A percentile compares a stretch with the other conserved stretches of the same genome.
phyloP scores from a whole-genome alignment of 352 stramenopile genomes.

The Plasmopara muralis region DNA sequence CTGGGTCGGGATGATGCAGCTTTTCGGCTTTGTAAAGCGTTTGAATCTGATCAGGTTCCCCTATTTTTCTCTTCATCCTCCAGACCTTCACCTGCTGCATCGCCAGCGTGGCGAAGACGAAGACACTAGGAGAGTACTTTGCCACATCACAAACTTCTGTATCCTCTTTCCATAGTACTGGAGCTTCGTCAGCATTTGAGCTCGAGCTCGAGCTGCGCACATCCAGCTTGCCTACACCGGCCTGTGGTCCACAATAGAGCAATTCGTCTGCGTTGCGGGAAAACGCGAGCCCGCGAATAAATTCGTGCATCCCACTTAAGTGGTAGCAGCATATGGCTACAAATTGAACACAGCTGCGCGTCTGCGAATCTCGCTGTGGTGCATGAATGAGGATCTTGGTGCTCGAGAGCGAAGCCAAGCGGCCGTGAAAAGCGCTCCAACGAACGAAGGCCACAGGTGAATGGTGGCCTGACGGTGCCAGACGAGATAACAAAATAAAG shows the following conservation, averaged over 20 bases:
- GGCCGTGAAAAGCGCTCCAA: conserved; percentile 72
- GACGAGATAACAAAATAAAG: conserved; percentile 67
- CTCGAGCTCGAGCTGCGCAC: conserved; percentile 15
- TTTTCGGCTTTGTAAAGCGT: conserved; percentile 27
- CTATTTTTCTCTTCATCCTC: conserved; percentile 31
- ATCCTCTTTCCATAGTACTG: conserved; percentile 22
- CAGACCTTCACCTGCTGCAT: conserved; percentile 44
- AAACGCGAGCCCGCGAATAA: conserved; percentile 54
- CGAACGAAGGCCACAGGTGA: conserved; percentile 54
- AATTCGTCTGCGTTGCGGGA: conserved; percentile 54
- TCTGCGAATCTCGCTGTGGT: conserved; percentile 32
- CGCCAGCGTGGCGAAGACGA: conserved; percentile 52
- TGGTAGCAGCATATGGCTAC: conserved; percentile 38
- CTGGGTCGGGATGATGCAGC: conserved; percentile 49
- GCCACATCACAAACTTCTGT: conserved; percentile 35
- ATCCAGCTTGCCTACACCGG: conserved; percentile 48
- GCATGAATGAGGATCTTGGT: conserved; percentile 61
- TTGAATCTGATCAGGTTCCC: conserved; percentile 13
- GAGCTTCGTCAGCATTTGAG: conserved; percentile 9
- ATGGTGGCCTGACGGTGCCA: conserved; percentile 50
- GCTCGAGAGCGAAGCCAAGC: conserved; percentile 64
- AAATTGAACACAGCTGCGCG: conserved; percentile 37
- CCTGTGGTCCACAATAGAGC: conserved; percentile 35
- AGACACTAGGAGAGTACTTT: conserved; percentile 70
- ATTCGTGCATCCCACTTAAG: conserved; percentile 17